Evolutionary conservation across 2,329 filamentous ascomycete genomes (phyloP).

Genomic region (Colletotrichum siamense): DNA sequence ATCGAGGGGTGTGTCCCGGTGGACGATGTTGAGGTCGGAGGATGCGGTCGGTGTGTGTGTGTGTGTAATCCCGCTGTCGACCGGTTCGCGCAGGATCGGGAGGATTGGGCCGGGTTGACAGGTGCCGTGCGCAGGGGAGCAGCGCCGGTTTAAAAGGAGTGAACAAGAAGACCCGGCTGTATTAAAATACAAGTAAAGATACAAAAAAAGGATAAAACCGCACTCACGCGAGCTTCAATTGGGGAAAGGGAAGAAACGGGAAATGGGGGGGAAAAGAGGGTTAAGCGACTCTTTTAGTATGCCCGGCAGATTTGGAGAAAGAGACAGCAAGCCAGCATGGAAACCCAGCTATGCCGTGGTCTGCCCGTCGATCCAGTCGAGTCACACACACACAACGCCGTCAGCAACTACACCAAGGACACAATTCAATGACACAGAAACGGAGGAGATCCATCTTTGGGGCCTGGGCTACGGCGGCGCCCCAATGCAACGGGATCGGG

Average conservation of each 20-base stretch:
- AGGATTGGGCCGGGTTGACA: not conserved
- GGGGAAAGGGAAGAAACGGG: not conserved
- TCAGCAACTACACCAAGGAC: not conserved
- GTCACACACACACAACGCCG: not conserved
- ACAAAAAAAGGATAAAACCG: not conserved
- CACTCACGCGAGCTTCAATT: not conserved
- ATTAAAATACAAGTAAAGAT: not conserved
- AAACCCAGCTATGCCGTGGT: not conserved
- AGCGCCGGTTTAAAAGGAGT: not conserved
- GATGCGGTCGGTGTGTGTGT: not conserved
- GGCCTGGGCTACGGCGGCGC: not conserved
- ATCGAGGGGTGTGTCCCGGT: not conserved
- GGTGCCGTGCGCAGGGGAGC: not conserved
- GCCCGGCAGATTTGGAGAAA: not conserved
- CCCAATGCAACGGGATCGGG: conserved; percentile 19
- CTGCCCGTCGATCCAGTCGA: not conserved
- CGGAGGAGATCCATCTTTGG: not conserved
- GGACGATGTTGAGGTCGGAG: not conserved
- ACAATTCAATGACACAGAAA: conserved; percentile 22
- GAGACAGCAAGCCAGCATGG: not conserved
- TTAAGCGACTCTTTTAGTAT: conserved; percentile 14
- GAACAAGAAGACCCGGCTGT: not conserved
- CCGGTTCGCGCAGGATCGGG: not conserved
- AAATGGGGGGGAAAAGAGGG: not conserved
- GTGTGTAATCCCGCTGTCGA: not conserved